Base-by-base conservation (phyloP, 495 filamentous ascomycete genomes). In the Tuber microsphaerosporum region DNA sequence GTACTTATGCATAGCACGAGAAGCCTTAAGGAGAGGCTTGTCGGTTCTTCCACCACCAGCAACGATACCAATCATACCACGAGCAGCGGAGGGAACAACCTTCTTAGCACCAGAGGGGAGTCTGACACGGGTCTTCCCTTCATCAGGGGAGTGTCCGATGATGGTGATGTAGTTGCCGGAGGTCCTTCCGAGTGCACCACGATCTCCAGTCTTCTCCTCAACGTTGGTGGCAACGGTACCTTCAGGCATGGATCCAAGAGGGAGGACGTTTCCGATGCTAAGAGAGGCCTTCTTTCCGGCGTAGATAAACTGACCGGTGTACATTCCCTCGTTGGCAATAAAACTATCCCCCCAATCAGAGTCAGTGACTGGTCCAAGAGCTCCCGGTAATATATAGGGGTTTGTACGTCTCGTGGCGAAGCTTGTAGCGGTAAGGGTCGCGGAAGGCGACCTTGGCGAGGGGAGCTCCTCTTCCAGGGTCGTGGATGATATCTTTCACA, bases 261-360 rank as follows among this genome's bases (percentile, higher is more conserved):
- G 95, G 70, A 99, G 92, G 84, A 99, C 87, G 88, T 99, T 99
- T 85, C 95, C 95, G 84, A 99, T 90, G 83, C 91, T 98, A 80
- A 99, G 89, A 76, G 90, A 88, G 81, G 95, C 96, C 87, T 97
- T 93, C 92, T 99, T 99, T 85, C 95, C 95, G 86, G 94, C 94
- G 87, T 98, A 99, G 91, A 99, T 94, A 89, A 99, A 99, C 88
- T 97, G 94, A 81, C 95, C 95, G 79, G 95, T 97, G 93, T 99
- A 99, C 94, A 98, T 97, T 88, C 95, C 95, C 90, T 99, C 95
- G 87, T 97, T 98, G 86, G 96, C 95, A 85, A 99, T 98, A 90
- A 99, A 97, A 78, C 81, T 82, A 69, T 74, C 43, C 74, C 48
- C 73, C 73, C 69, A 82, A 69, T 72, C 72, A 19, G 46, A 72